These are phyloP conservation scores for Chaetothyriales sp. DNA, from an alignment of 2,329 filamentous ascomycete genomes.

Conservation along the genomic window DNA sequence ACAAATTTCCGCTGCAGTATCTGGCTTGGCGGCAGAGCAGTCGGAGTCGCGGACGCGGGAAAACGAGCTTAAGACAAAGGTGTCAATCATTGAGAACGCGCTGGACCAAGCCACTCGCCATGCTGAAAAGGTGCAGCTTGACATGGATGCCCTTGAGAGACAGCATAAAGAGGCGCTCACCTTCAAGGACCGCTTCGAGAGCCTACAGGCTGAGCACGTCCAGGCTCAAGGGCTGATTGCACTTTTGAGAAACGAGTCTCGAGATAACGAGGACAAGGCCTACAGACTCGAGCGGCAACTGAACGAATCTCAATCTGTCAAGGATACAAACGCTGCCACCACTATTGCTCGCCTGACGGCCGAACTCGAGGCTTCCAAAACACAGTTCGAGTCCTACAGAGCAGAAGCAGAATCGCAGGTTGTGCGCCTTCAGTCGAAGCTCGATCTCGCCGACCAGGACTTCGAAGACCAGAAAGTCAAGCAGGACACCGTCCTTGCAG, in stretches of 20 bases:
- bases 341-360: constrained; percentile 64
- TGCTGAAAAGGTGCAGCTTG: constrained; percentile 46
- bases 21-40: constrained; percentile 72
- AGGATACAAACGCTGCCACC: constrained; percentile 65
- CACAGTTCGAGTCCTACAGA: constrained; percentile 65
- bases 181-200: constrained; percentile 64
- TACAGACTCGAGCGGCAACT: constrained; percentile 67
- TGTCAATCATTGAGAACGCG: constrained; percentile 41
- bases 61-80: constrained; percentile 41
- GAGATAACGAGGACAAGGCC: constrained; percentile 56
- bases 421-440: constrained; percentile 54
- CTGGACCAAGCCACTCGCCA: constrained; percentile 57
- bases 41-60: constrained; percentile 59
- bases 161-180: constrained; percentile 66
- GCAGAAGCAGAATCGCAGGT: constrained; percentile 66
- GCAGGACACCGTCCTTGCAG: constrained; percentile 72
- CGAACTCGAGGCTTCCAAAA: constrained; percentile 71
- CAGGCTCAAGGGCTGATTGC: constrained; percentile 48
- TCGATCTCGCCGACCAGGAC: constrained; percentile 67
- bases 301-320: constrained; percentile 48
- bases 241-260: constrained; percentile 41
- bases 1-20: constrained; percentile 67
- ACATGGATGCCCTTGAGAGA: constrained; percentile 48
- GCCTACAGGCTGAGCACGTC: constrained; percentile 44
- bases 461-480: constrained; percentile 67